phyloP scores from a whole-genome alignment of 2,329 filamentous ascomycete genomes.

The Ceratocystis cubensis region DNA sequence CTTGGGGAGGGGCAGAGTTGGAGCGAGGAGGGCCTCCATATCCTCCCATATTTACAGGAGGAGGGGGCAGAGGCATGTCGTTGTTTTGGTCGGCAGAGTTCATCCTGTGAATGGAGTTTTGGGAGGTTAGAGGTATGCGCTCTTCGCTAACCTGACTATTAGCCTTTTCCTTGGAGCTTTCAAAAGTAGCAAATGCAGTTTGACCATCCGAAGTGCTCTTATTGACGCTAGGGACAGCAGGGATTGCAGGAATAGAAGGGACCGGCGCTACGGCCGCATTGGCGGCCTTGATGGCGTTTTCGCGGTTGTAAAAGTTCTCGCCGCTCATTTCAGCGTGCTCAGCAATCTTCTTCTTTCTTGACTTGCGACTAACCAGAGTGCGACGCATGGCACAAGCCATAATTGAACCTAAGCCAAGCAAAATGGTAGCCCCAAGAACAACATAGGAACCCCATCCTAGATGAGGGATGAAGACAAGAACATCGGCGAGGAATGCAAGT shows the following conservation, averaged over 20 bases:
- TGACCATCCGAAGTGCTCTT: constrained; percentile 37
- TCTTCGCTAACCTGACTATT: constrained; percentile 51
- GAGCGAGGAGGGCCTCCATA: constrained; percentile 30
- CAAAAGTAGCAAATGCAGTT: constrained; percentile 51
- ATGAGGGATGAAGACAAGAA: constrained; percentile 87
- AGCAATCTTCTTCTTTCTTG: constrained; percentile 79
- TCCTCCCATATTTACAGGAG: constrained; percentile 27
- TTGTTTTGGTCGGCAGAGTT: constrained; percentile 23
- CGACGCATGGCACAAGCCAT: constrained; percentile 91
- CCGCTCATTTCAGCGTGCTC: constrained; percentile 97
- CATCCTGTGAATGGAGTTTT: constrained; percentile 48
- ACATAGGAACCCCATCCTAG: constrained; percentile 90
- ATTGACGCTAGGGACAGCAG: not conserved
- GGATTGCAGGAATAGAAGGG: constrained; percentile 38
- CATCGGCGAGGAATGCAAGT: constrained; percentile 82
- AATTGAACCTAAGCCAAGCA: constrained; percentile 69
- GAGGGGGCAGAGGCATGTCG: constrained; percentile 10
- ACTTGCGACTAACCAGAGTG: constrained; percentile 80
- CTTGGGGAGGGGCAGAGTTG: constrained; percentile 30
- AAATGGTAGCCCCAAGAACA: constrained; percentile 74
- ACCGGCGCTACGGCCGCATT: constrained; percentile 33
- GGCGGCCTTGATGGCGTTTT: constrained; percentile 42
- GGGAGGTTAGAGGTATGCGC: constrained; percentile 54
- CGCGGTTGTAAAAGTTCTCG: constrained; percentile 73
- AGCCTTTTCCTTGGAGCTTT: constrained; percentile 44